Percentiles rank a stretch among this genome's conserved stretches.
Evolutionary conservation across 345 rosid genomes (phyloP).

Genomic region (Pistacia atlantica): DNA sequence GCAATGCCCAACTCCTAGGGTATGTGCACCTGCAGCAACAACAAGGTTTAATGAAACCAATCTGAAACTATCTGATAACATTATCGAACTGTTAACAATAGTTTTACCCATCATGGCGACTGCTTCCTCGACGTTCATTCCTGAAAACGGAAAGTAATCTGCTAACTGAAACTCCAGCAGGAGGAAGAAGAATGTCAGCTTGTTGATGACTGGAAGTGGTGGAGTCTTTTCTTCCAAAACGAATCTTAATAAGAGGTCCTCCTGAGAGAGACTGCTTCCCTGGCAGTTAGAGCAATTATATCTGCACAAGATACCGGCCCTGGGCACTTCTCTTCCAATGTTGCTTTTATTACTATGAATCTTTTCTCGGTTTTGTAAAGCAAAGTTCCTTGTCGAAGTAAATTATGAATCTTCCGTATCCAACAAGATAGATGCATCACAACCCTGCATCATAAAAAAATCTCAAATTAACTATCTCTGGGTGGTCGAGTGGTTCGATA

Average conservation of each 20-base stretch:
- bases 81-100: no score
- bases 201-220: slow-evolving; percentile 20
- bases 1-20: slow-evolving; percentile 28
- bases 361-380: slow-evolving; percentile 29
- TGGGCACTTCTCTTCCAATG: slow-evolving; percentile 26
- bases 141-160: slow-evolving; percentile 26
- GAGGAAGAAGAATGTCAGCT: slow-evolving; percentile 32
- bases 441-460: slow-evolving; percentile 27
- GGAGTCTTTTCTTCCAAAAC: slow-evolving; percentile 43
- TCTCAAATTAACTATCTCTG: neutral
- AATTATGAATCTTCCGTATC: slow-evolving; percentile 17
- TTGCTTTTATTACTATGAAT: slow-evolving; percentile 25
- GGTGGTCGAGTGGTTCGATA: no score
- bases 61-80: no score
- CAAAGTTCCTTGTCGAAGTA: slow-evolving; percentile 26
- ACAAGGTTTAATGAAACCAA: no score
- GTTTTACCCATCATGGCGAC: no score
- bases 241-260: slow-evolving; percentile 36
- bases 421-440: slow-evolving; percentile 42
- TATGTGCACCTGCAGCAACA: slow-evolving; percentile 30
- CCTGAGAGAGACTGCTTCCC: slow-evolving; percentile 39
- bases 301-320: slow-evolving; percentile 36
- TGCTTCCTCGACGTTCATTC: no score
- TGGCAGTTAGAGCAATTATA: slow-evolving; percentile 37
- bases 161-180: slow-evolving; percentile 28